Evolutionary conservation across 164 flowering plant species (phyloP).

Genomic region (Sextonia rubra): DNA sequence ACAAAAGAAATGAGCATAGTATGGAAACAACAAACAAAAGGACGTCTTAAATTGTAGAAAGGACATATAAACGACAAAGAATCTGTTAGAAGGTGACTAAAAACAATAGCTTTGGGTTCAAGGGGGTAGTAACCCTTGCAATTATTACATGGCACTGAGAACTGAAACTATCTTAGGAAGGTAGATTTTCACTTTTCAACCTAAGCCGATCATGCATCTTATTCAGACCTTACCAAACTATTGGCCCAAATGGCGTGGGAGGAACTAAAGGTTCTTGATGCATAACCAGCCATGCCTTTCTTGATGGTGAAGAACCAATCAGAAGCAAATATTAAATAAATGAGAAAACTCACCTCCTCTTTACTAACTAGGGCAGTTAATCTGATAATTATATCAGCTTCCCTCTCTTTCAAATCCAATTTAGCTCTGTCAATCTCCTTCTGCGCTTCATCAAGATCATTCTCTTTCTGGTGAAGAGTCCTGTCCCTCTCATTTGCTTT

Average conservation of each 20-base stretch:
- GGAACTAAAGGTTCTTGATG: too few species aligned
- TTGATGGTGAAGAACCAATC: neutral
- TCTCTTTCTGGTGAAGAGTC: constrained; percentile 46
- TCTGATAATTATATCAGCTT: constrained; percentile 46
- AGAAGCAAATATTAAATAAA: neutral
- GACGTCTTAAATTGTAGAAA: too few species aligned
- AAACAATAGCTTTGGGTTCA: neutral
- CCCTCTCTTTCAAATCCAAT: constrained; percentile 40
- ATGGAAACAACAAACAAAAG: neutral
- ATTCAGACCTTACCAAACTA: neutral
- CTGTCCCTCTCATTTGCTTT: constrained; percentile 55
- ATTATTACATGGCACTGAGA: neutral
- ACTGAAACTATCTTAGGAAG: neutral
- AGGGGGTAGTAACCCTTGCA: too few species aligned
- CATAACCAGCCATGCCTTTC: too few species aligned
- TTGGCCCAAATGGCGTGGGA: neutral
- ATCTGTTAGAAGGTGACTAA: too few species aligned
- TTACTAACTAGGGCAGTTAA: constrained; percentile 37
- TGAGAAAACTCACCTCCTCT: constrained; percentile 52
- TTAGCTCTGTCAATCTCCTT: constrained; percentile 36
- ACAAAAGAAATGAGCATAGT: neutral
- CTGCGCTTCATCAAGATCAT: constrained; percentile 47
- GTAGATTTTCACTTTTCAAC: neutral
- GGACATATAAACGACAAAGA: too few species aligned
- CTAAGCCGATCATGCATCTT: too few species aligned